These are phyloP conservation scores for Arachis hypogaea DNA, from an alignment of 306 rosid species.

Conservation along the genomic window DNA sequence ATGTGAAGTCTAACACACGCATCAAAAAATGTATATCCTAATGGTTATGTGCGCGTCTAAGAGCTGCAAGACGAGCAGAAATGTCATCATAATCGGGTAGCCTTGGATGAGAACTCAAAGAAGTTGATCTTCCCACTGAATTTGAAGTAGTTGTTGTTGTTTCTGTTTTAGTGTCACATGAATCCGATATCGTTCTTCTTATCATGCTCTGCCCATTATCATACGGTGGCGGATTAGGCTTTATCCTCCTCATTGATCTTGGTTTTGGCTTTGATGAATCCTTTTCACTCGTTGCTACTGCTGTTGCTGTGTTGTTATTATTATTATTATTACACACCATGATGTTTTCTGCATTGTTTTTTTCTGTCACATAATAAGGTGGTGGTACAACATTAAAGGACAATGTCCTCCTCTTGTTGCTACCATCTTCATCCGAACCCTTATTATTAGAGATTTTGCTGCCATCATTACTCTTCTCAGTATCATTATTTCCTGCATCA, in stretches of 20 bases:
- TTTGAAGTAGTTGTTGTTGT: neutral
- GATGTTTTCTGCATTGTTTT: slow-evolving; percentile 41
- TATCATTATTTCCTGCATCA: slow-evolving; percentile 19
- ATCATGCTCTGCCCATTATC: neutral
- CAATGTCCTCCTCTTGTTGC: slow-evolving; percentile 41
- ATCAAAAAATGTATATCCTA: neutral
- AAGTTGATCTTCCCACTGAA: slow-evolving; percentile 26
- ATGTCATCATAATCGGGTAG: slow-evolving; percentile 86
- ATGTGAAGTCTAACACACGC: too few relatives aligned
- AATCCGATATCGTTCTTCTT: slow-evolving; percentile 30
- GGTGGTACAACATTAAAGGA: slow-evolving; percentile 46
- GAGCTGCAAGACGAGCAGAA: slow-evolving; percentile 70
- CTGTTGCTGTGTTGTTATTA: slow-evolving; percentile 16
- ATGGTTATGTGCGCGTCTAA: slow-evolving; percentile 48
- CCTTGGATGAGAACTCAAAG: slow-evolving; percentile 71
- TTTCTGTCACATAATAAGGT: slow-evolving; percentile 61
- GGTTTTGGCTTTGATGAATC: slow-evolving; percentile 54
- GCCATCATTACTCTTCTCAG: slow-evolving; percentile 2
- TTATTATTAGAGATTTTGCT: too few relatives aligned
- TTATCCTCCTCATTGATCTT: slow-evolving; percentile 66
- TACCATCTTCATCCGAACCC: too few relatives aligned
- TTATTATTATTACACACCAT: neutral
- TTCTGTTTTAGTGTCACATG: neutral
- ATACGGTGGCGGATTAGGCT: slow-evolving; percentile 38
- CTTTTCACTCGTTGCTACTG: slow-evolving; percentile 19